Conservation (phyloP, 495 filamentous ascomycete species). For the Penicilliopsis zonata region DNA sequence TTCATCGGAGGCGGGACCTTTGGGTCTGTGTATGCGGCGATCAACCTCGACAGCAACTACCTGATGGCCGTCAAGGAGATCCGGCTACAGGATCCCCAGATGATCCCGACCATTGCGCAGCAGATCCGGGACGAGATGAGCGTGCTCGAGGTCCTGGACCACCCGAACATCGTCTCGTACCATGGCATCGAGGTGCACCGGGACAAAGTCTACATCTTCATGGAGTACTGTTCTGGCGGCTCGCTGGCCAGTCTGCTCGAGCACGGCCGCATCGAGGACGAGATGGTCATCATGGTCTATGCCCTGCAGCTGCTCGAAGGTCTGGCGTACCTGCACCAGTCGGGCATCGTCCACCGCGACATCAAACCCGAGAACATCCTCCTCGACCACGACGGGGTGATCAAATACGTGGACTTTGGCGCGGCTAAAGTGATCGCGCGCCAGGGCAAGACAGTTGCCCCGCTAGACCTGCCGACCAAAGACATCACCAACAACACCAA, state of each 20-base stretch:
- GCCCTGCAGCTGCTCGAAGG: conserved; percentile 92
- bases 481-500: too few relatives aligned
- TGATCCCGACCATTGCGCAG: conserved; percentile 83
- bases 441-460: conserved; percentile 76
- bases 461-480: conserved; percentile 30
- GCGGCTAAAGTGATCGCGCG: conserved; percentile 95
- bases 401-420: conserved; percentile 98
- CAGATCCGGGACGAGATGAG: conserved; percentile 97
- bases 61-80: conserved; percentile 99
- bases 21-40: conserved; percentile 90
- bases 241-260: conserved; percentile 85
- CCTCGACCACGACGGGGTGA: conserved; percentile 93
- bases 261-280: conserved; percentile 94
- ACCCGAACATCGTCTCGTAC: conserved; percentile 96
- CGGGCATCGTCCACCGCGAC: conserved; percentile 84
- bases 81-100: conserved; percentile 87
- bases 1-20: conserved; percentile 96
- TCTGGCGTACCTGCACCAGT: conserved; percentile 86
- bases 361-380: conserved; percentile 99
- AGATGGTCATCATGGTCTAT: conserved; percentile 97
- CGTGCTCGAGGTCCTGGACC: conserved; percentile 86
- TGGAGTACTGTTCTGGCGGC: conserved; percentile 96
- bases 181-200: conserved; percentile 96
- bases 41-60: conserved; percentile 91
- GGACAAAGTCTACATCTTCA: conserved; percentile 98